Evolutionary conservation across 257 asterid genomes (phyloP).

Genomic region (Capsicum rhomboideum): DNA sequence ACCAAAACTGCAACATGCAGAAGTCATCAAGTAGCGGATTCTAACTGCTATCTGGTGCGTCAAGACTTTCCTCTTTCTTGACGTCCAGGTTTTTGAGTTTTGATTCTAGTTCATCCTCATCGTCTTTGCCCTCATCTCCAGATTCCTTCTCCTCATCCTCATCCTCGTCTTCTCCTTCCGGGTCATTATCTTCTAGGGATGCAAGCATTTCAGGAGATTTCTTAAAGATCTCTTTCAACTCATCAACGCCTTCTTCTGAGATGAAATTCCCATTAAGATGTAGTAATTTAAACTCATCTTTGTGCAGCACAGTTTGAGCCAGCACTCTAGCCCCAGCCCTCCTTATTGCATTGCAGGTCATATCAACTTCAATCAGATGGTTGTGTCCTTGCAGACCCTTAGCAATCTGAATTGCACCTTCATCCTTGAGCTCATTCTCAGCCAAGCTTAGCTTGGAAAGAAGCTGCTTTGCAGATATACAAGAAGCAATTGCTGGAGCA

Average conservation of each 20-base stretch:
- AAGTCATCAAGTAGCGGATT: background rate
- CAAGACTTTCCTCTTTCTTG: constrained; percentile 26
- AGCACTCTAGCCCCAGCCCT: constrained; percentile 49
- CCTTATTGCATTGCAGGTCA: constrained; percentile 59
- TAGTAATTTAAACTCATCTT: constrained; percentile 53
- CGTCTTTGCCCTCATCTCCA: constrained; percentile 53
- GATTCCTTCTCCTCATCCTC: constrained; percentile 55
- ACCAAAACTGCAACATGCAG: constrained; percentile 3
- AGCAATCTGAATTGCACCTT: constrained; percentile 65
- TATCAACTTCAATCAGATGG: constrained; percentile 65
- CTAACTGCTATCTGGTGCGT: background rate
- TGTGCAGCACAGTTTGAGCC: constrained; percentile 56
- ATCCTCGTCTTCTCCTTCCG: constrained; percentile 61
- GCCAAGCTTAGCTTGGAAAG: constrained; percentile 64
- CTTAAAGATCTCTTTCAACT: constrained; percentile 60
- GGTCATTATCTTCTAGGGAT: constrained; percentile 85
- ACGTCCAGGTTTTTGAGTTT: constrained; percentile 67
- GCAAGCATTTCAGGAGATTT: constrained; percentile 59
- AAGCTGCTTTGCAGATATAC: constrained; percentile 42
- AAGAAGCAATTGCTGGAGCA: constrained; percentile 55
- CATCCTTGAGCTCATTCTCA: constrained; percentile 87
- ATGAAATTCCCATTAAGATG: constrained; percentile 69
- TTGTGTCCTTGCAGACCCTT: constrained; percentile 53
- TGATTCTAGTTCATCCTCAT: constrained; percentile 57
- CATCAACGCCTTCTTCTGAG: constrained; percentile 83